Evolutionary conservation across 2,329 filamentous ascomycete genomes (phyloP).

Genomic region (Aspergillus quadricinctus): DNA sequence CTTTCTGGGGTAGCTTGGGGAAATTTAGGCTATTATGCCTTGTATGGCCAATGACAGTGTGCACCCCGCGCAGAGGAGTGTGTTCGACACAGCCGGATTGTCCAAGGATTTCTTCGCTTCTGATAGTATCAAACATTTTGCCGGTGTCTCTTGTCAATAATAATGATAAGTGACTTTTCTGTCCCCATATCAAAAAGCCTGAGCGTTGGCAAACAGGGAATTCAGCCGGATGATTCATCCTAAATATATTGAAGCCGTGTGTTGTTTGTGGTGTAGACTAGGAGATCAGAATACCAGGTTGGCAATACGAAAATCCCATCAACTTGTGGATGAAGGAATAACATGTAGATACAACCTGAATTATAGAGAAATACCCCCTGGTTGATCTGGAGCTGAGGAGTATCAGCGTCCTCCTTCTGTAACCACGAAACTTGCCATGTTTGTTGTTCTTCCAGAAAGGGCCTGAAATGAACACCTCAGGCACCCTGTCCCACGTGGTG

Average conservation of each 20-base stretch:
- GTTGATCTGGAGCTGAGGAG: background rate
- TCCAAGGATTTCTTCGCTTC: background rate
- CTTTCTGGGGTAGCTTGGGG: conserved; percentile 10
- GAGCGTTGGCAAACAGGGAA: background rate
- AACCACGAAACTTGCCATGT: background rate
- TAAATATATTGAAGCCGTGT: background rate
- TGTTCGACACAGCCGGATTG: background rate
- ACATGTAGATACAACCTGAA: too few relatives aligned
- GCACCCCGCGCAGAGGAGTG: background rate
- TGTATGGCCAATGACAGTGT: background rate
- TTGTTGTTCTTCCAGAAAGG: background rate
- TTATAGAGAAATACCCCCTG: too few relatives aligned
- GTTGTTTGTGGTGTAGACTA: background rate
- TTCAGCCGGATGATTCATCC: background rate
- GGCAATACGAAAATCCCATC: background rate
- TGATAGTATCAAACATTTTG: background rate
- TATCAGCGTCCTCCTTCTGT: background rate
- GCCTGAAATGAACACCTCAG: background rate
- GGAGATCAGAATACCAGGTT: background rate
- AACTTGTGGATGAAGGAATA: background rate
- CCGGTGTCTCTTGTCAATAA: background rate
- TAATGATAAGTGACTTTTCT: background rate
- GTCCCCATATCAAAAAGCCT: background rate
- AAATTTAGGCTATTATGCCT: background rate
- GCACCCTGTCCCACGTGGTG: background rate